Evolutionary conservation across 2,329 filamentous ascomycete species (phyloP), one percentile per base, ranked within the genome.

Genomic region (Fusarium chaquense): DNA sequence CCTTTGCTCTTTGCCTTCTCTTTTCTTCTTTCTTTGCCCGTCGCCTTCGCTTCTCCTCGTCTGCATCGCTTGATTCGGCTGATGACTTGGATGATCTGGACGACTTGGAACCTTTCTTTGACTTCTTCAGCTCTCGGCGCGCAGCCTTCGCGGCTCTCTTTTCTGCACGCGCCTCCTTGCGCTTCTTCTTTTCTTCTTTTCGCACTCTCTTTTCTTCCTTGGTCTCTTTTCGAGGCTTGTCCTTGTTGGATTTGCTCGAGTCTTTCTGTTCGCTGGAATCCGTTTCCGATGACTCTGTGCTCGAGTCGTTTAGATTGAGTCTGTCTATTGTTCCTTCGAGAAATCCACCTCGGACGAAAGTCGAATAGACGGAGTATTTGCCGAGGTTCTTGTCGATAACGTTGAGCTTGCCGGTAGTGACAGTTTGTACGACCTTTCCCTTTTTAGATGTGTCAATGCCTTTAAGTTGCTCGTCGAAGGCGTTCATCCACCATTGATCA

Each of bases 401-500:
- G 72, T 89, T 85, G 53, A 89, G 81, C 65, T 85, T 83, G 64
- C 86, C 83, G 60, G 84, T 82, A 33, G 81, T 82, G 67, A 87
- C 78, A 62, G 87, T 86, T 83, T 91, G 81, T 72, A 86, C 80
- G 58, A 89, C 82, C 72, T 83, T 81, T 55, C 88, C 85, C 70
- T 87, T 80, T 70, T 84, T 84, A 26, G 85, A 84, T 2, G 87
- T 89, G 76, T 92, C 91, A 55, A 97, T 85, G 6, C 91, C 92
- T 79, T 96, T 92, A 70, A 98, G 83, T 58, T 94, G 94, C 78
- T 94, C 90, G 80, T 98, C 95, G 73, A 97, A 98, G 13, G 96
- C 96, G 62, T 93, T 91, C 80, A 97, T 86, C 96, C 96, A 99
- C 96, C 96, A 99, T 78, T 97, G 94, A 77, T 98, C 95, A 73